Evolutionary conservation across 768 basidiomycete genomes (phyloP), one percentile per base, ranked within the genome.

Genomic region (Gloeophyllum trabeum): DNA sequence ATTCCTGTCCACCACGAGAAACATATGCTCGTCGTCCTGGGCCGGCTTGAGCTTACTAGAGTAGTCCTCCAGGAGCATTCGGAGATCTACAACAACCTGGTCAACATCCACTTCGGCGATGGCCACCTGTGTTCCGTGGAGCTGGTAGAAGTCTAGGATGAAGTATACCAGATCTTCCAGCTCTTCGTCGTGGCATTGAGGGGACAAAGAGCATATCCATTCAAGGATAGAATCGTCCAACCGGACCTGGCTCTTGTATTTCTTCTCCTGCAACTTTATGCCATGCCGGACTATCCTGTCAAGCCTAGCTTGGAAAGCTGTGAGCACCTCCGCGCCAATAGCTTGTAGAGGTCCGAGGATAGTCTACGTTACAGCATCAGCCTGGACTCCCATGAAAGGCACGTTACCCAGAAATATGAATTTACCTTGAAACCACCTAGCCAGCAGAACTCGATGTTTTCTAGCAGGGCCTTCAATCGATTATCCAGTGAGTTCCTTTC

Each of bases 361-460:
- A 1, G 81, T 79, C 85, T 84, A 39, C 16, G 28, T 39, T 5
- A n/a, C n/a, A n/a, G n/a, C n/a, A n/a, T n/a, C n/a, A n/a, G n/a
- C n/a, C n/a, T n/a, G n/a, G n/a, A n/a, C n/a, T n/a, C n/a, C n/a
- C n/a, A n/a, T n/a, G n/a, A n/a, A n/a, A n/a, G n/a, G n/a, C n/a
- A n/a, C n/a, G n/a, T n/a, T n/a, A n/a, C n/a, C n/a, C n/a, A n/a
- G n/a, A n/a, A n/a, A n/a, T n/a, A n/a, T 39, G 23, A 24, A 52
- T 68, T 24, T 39, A 92, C 93, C 79, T 97, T 98, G 75, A 96
- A 97, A 18, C 84, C 91, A 1, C 96, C 94, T 2, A 99, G 69
- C 96, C 96, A 98, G 54, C 86, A 91, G 51, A 87, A 92, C 57
- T 98, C 96, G 35, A 99, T 80, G 48, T 81, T 89, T 48, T 77